Evolutionary conservation across 257 asterid genomes (phyloP), one percentile per base, ranked within the genome.

Genomic region (Solanum phureja): DNA sequence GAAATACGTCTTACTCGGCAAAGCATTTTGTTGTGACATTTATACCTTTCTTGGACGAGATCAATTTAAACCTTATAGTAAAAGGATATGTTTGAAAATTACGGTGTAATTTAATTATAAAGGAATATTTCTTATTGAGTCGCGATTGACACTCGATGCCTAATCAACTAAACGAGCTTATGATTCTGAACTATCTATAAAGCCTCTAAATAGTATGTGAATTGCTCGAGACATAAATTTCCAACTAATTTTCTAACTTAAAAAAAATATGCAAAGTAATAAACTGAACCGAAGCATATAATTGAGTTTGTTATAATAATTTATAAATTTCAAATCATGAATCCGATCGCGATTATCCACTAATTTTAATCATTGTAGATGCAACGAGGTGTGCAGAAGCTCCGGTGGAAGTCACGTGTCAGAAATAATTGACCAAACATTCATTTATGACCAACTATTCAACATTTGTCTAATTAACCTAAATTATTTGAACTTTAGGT

Each of bases 241-340:
- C 9, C 21, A 6, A 27, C 4, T 27, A 27, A n/a, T 58, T 2
- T 58, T 19, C 12, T 44, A 58, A 3, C 12, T 8, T 44, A 44
- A 44, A 0, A 44, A 19, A 58, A 58, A 7, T 1, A 19, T 52
- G 3, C 3, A 58, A 58, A 3, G 6, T 19, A 58, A 21, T 19
- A 5, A 9, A 9, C 3, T 24, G 3, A n/a, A 23, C 1, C 1
- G 2, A 0, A 0, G 3, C 7, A 64, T n/a, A 64, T 9, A 4
- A n/a, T 64, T 3, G 2, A 68, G 0, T 1, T 68, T 0, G 1
- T 27, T 27, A 68, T 27, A 6, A 0, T 29, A 68, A 68, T 12
- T 68, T 0, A 29, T 68, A 68, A 68, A 13, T 27, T 27, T 68
- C 9, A 68, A 68, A 3, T 68, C 0, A 29, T 27, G 2, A 68